These are phyloP conservation scores for Solanum gandarillasii DNA, from an alignment of 257 asterid genomes.

Conservation along the genomic window DNA sequence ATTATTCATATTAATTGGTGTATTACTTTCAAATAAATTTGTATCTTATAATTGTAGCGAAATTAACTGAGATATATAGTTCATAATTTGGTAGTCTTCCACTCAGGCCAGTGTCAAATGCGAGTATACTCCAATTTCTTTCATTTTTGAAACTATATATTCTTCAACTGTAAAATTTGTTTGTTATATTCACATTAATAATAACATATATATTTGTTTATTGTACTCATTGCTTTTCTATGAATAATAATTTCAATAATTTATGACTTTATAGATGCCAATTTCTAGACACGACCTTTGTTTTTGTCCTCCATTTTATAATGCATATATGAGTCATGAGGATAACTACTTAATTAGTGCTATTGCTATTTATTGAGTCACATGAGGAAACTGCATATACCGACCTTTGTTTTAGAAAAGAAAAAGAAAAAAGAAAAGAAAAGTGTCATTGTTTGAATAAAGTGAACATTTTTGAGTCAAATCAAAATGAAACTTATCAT, in stretches of 20 bases:
- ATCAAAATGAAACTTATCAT: not conserved
- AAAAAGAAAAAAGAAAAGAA: not conserved
- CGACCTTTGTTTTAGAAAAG: not conserved
- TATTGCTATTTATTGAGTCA: not conserved
- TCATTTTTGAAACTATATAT: not conserved
- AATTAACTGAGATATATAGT: not conserved
- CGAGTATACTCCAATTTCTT: not conserved
- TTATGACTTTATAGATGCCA: not conserved
- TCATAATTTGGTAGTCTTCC: not conserved
- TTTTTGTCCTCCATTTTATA: not conserved
- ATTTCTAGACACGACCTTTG: not conserved
- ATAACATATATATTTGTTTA: not conserved
- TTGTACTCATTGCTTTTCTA: not conserved
- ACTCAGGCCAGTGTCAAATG: not conserved
- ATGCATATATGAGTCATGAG: not conserved
- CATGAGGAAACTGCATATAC: not conserved
- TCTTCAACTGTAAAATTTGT: not conserved
- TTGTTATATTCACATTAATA: not conserved
- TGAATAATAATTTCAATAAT: not conserved
- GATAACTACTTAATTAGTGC: not conserved
- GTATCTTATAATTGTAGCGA: not conserved
- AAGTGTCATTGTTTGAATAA: not conserved
- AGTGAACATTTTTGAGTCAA: not conserved
- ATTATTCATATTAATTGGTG: not conserved
- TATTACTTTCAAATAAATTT: not conserved